Base-by-base conservation (phyloP, 2,329 filamentous ascomycete species). In the Trichoderma sp. region DNA sequence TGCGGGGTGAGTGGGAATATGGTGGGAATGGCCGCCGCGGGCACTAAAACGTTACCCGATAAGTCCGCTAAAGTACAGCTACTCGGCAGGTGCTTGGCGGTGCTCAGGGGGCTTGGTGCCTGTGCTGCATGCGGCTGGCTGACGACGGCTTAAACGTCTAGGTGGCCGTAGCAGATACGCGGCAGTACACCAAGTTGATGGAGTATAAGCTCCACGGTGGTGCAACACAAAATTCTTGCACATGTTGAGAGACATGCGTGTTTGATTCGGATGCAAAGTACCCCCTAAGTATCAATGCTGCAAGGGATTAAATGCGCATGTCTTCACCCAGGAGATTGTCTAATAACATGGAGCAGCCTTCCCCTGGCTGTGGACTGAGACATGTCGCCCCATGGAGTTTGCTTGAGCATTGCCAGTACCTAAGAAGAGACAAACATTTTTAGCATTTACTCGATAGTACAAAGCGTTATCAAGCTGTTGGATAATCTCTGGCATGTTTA, bases 1-100 rank as follows among this genome's bases (percentile, higher is more conserved):
- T 67, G 64, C 64, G 64, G 64, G 64, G 64, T 67, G 64, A 52
- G 64, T 67, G 52, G 63, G 16, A 57, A 49, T 49, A 31, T 56
- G 21, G 49, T 57, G 43, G 43, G 10, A 21, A 49, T 24, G 63
- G 63, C 27, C 53, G 64, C 53, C 64, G 64, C 64, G 64, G 64
- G 64, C 64, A 67, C 64, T 67, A 67, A 59, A 59, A 19, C 33
- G 64, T 49, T 49, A 58, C 53, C 64, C 64, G 64, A 59, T 7
- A 27, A 37, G 55, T 29, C 55, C 64, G 52, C 64, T 52, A 29
- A 37, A 58, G 53, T 21, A 37, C 35, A 21, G 53, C 35, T 57
- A 29, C 62, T 56, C 37, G 27, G 37, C 24, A 19, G 49, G 33
- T 31, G 27, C 21, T 31, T 27, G 52, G 27, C 24, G 55, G 55